These are phyloP conservation scores for Biancaea sappan DNA, from an alignment of 306 rosid genomes.

Conservation along the genomic window DNA sequence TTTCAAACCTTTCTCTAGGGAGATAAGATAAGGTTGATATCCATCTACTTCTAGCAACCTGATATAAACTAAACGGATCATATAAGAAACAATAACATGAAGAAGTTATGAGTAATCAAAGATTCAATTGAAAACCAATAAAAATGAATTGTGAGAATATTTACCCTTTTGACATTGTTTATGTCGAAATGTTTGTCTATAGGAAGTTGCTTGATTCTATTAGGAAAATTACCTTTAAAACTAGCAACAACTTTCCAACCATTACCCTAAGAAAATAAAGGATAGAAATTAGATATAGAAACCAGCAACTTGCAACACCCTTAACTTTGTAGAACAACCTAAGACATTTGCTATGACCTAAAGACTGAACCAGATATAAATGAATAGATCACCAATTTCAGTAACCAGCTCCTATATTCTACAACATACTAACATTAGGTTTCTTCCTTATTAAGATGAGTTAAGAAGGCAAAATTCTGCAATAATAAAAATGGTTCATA, in stretches of 20 bases:
- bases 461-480: not conserved
- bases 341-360: not conserved
- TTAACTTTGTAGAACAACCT: not conserved
- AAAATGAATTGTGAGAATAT: conserved; percentile 10
- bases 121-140: not conserved
- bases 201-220: conserved; percentile 90
- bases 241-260: conserved; percentile 99
- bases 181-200: conserved; percentile 92
- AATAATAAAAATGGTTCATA: not conserved
- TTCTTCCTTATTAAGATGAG: not conserved
- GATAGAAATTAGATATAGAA: conserved; percentile 2
- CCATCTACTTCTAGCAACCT: conserved; percentile 99
- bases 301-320: not conserved
- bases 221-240: conserved; percentile 95
- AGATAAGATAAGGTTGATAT: conserved; percentile 96
- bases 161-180: conserved; percentile 93
- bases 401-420: not conserved
- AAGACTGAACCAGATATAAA: not conserved
- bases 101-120: conserved; percentile 8
- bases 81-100: conserved; percentile 20
- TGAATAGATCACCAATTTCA: not conserved
- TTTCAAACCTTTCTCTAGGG: conserved; percentile 98
- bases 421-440: not conserved
- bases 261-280: conserved; percentile 63
- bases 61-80: conserved; percentile 29